Base-by-base conservation (phyloP, 2,329 filamentous ascomycete genomes). In the Alternaria consortialis region DNA sequence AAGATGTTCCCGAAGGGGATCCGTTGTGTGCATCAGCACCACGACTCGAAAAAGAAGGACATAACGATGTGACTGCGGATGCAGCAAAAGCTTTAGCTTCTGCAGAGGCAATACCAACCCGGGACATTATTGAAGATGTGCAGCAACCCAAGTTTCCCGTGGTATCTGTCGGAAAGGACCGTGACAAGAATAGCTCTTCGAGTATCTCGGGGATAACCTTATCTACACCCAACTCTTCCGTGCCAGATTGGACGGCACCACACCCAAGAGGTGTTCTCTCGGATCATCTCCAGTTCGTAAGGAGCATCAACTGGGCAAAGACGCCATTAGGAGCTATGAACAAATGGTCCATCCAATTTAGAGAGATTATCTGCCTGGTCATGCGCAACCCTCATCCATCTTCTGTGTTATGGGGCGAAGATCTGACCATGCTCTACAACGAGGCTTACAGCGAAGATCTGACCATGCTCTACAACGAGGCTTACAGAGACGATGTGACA, bases 251-350 rank as follows among this genome's bases (percentile, higher is more conserved):
- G 68, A 77, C 74, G 13, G 63, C 46, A 8, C 55, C 59, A 7
- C 36, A 66, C 2, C 69, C 72, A 5, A 64, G 48, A 37, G 74
- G 72, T 3, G 7, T 69, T 71, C 62, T 76, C 23, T 71, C 75
- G 4, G 72, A 76, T 7, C 74, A 79, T 47, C 48, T 74, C 20
- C 56, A 57, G 9, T 77, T 80, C 51, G 64, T 84, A 48, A 78
- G 82, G 27, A 79, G 69, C 23, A 70, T 84, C 15, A 79, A 85
- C 65, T 86, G 84, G 84, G 74, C 74, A 4, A 70, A 70, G 12
- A 85, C 83, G 1, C 78, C 81, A 3, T 71, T 86, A 1, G 85
- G 85, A 0, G 79, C 80, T 1, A 80, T 86, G 72, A 64, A 76
- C 3, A 70, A 69, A 53, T 87, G 85, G 84, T 77, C 81, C n/a